Conservation (phyloP, 139 green algal genomes). For the Coelastrella sp. region DNA sequence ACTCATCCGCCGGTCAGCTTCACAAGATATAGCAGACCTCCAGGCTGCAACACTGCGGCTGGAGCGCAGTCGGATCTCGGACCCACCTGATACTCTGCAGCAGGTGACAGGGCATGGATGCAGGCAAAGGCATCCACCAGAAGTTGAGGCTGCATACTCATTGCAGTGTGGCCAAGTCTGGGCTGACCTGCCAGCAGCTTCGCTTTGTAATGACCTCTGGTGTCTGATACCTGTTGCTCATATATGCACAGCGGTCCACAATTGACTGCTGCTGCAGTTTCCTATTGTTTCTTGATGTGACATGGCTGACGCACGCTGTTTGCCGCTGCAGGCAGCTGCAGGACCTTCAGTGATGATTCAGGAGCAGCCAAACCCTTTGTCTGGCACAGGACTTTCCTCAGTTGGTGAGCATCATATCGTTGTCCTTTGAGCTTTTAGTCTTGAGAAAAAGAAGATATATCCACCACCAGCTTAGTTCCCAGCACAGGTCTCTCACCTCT, state of each 20-base stretch:
- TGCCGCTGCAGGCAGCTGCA: neutral
- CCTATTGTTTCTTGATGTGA: too few species aligned
- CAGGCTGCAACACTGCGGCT: conserved; percentile 24
- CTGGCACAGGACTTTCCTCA: neutral
- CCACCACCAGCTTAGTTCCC: too few species aligned
- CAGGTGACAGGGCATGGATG: neutral
- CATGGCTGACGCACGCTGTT: neutral
- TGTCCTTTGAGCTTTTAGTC: neutral
- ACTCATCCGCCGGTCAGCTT: neutral
- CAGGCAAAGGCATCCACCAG: too few species aligned
- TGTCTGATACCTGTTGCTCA: too few species aligned
- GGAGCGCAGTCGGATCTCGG: conserved; percentile 24
- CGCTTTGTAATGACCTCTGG: too few species aligned
- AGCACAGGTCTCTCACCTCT: too few species aligned
- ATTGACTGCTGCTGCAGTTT: too few species aligned
- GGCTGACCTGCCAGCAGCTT: too few species aligned
- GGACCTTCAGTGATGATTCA: conserved; percentile 52
- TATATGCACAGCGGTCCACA: too few species aligned
- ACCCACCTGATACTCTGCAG: neutral
- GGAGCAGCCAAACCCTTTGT: conserved; percentile 43
- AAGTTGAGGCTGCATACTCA: too few species aligned
- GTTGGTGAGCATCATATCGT: conserved; percentile 4
- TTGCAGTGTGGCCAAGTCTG: too few species aligned
- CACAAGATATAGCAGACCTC: conserved; percentile 32
- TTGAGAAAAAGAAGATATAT: too few species aligned